Conservation (phyloP, 2,329 filamentous ascomycete genomes). For the Colletotrichum destructivum region DNA sequence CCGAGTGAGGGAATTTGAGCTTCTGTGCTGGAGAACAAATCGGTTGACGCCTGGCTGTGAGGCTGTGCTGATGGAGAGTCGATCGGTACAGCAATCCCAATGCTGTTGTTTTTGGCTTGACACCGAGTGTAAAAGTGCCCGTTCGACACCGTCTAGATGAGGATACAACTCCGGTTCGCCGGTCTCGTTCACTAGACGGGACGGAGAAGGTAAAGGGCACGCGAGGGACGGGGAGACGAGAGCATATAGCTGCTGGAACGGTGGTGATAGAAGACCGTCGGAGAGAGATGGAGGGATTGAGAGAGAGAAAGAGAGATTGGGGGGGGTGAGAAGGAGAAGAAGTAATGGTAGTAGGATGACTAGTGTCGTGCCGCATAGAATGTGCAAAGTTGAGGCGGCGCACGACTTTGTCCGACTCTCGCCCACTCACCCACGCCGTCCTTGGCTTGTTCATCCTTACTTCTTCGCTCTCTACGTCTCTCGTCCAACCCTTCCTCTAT, state of each 20-base stretch:
- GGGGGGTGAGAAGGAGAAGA: conserved; percentile 5
- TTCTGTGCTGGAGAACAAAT: conserved; percentile 13
- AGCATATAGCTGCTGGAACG: not conserved
- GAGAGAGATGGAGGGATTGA: not conserved
- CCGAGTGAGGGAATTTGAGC: conserved; percentile 19
- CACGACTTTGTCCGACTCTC: conserved; percentile 34
- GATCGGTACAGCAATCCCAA: conserved; percentile 4
- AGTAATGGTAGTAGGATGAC: not conserved
- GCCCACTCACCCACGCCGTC: conserved; percentile 23
- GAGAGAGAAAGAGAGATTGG: not conserved
- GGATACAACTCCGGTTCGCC: conserved; percentile 9
- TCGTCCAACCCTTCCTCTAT: conserved; percentile 19
- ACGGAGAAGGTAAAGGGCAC: conserved; percentile 18
- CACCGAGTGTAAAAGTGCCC: conserved; percentile 11
- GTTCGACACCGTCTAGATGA: not conserved
- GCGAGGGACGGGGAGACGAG: not conserved
- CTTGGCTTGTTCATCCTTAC: conserved; percentile 29
- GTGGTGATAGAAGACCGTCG: not conserved
- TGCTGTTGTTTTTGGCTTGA: conserved; percentile 24
- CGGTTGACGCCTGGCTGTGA: conserved; percentile 18
- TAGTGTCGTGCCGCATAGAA: conserved; percentile 12
- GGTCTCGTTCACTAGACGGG: not conserved
- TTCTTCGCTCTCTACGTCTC: not conserved
- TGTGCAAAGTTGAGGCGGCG: conserved; percentile 31
- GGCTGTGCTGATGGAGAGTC: conserved; percentile 25